Evolutionary conservation across 2,329 filamentous ascomycete genomes (phyloP).

Genomic region (Pseudopyricularia cyperi): DNA sequence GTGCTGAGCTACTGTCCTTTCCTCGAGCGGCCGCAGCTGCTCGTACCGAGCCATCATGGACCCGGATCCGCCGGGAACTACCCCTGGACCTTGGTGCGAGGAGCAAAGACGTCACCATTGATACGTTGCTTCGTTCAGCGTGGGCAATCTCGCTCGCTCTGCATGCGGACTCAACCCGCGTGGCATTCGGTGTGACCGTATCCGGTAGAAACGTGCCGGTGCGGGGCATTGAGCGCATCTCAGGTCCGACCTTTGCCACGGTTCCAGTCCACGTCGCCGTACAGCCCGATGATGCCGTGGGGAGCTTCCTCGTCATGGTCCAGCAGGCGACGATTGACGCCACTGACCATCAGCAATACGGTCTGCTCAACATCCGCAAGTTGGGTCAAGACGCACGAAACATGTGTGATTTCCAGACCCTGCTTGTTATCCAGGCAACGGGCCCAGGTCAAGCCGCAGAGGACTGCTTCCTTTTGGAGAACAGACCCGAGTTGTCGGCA

Average conservation of each 20-base stretch:
- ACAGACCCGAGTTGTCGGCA: not conserved
- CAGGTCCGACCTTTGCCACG: constrained; percentile 17
- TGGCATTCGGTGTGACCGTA: constrained; percentile 14
- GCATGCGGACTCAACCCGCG: not conserved
- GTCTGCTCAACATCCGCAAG: not conserved
- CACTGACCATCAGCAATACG: not conserved
- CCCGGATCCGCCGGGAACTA: not conserved
- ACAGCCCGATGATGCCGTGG: constrained; percentile 3
- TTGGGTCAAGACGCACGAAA: not conserved
- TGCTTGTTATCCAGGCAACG: not conserved
- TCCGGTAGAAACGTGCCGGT: constrained; percentile 15
- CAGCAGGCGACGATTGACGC: not conserved
- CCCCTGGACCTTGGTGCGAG: not conserved
- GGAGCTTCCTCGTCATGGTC: not conserved
- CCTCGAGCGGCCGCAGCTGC: constrained; percentile 34
- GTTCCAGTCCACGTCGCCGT: constrained; percentile 14
- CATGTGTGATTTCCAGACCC: not conserved
- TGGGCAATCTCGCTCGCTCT: not conserved
- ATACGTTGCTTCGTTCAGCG: not conserved
- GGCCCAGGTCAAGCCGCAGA: not conserved
- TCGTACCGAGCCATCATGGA: constrained; percentile 18
- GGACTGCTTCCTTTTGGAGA: not conserved
- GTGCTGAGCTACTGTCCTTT: constrained; percentile 38
- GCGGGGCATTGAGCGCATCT: constrained; percentile 12
- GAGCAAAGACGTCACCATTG: not conserved